Conservation (phyloP, 805 yeast species). For the Starmerella apis region DNA sequence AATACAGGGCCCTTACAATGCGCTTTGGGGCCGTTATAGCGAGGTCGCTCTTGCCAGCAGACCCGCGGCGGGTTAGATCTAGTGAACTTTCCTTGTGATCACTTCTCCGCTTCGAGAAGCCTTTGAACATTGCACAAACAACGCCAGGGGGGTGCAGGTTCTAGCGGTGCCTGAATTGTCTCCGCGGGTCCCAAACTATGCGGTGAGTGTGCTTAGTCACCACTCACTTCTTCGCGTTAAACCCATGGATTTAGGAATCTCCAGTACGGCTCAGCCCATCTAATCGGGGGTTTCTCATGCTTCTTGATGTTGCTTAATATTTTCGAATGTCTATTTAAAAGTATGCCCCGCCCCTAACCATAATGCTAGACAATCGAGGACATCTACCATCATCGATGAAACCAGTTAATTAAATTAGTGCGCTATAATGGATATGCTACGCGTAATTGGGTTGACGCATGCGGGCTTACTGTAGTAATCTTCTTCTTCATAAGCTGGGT, state of each 20-base stretch:
- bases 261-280: too few species aligned
- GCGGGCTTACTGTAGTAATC: not conserved
- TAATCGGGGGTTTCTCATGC: too few species aligned
- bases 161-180: not conserved
- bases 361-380: too few species aligned
- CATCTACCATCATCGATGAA: too few species aligned
- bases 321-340: too few species aligned
- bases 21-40: slow-evolving; percentile 53
- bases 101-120: slow-evolving; percentile 17
- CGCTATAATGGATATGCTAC: too few species aligned
- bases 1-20: slow-evolving; percentile 71
- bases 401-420: too few species aligned
- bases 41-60: slow-evolving; percentile 24
- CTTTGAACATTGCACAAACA: slow-evolving; percentile 15
- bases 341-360: too few species aligned
- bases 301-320: too few species aligned
- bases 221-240: not conserved
- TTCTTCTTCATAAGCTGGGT: too few species aligned
- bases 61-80: slow-evolving; percentile 10
- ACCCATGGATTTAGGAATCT: not conserved
- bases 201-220: not conserved
- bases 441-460: slow-evolving; percentile 1
- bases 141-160: not conserved
- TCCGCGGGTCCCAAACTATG: not conserved
- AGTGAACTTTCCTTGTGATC: slow-evolving; percentile 9